These are phyloP conservation scores for Prinsepia uniflora DNA, from an alignment of 306 rosid genomes.

Conservation along the genomic window DNA sequence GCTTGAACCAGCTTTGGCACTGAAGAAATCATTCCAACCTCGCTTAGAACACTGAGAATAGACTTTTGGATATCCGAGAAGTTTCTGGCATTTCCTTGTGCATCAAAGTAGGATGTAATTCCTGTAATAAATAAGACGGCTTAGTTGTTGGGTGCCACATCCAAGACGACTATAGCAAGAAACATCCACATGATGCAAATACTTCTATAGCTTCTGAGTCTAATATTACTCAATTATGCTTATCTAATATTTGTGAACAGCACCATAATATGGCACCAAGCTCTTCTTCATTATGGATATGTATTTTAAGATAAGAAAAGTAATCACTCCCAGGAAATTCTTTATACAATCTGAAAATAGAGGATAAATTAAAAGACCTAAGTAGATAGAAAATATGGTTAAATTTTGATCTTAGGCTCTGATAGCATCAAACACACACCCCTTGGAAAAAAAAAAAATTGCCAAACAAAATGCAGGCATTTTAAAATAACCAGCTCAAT, in stretches of 20 bases:
- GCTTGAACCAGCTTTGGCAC: slow-evolving; percentile 57
- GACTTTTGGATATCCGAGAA: slow-evolving; percentile 48
- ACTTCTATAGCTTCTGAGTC: background rate
- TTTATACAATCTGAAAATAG: background rate
- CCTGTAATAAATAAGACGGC: slow-evolving; percentile 43
- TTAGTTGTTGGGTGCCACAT: slow-evolving; percentile 3
- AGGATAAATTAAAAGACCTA: no score
- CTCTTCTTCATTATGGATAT: background rate
- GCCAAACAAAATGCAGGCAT: no score
- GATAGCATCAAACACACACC: no score
- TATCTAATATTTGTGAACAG: background rate
- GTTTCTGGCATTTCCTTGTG: slow-evolving; percentile 62
- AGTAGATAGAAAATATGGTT: no score
- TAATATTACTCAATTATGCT: background rate
- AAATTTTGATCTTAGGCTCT: no score
- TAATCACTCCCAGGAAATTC: background rate
- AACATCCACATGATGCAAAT: background rate
- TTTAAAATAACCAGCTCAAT: no score
- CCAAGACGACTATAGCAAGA: background rate
- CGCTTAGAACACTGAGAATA: slow-evolving; percentile 47
- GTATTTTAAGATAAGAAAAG: background rate
- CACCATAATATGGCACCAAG: background rate
- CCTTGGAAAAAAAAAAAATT: no score
- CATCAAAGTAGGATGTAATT: slow-evolving; percentile 73
- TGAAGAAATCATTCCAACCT: slow-evolving; percentile 61